Conservation (phyloP, 805 yeast genomes). For the Saturnispora dispora region DNA sequence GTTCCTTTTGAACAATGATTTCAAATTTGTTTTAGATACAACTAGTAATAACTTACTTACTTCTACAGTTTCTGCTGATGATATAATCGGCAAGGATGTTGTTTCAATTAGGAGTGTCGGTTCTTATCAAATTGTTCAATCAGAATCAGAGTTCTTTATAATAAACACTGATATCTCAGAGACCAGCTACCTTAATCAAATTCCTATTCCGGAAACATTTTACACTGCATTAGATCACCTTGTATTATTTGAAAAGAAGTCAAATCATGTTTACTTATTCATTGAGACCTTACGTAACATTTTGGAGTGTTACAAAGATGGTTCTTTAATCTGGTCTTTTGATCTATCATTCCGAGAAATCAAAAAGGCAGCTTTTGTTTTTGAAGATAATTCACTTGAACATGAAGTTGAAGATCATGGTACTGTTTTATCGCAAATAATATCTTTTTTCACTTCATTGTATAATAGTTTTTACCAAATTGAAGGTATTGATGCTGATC, state of each 20-base stretch:
- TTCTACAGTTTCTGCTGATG: slow-evolving; percentile 6
- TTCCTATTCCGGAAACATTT: slow-evolving; percentile 14
- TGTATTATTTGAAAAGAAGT: slow-evolving; percentile 7
- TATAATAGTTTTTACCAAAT: slow-evolving; percentile 3
- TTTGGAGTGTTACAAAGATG: slow-evolving; percentile 17
- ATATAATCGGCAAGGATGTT: not conserved
- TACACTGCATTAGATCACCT: slow-evolving; percentile 14
- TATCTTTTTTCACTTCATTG: not conserved
- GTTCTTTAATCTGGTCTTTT: slow-evolving; percentile 30
- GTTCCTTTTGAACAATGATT: slow-evolving; percentile 4
- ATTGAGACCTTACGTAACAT: slow-evolving; percentile 12
- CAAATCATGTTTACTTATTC: slow-evolving; percentile 10
- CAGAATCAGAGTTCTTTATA: slow-evolving; percentile 11
- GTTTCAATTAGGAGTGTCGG: slow-evolving; percentile 1
- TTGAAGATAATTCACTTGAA: slow-evolving; percentile 14
- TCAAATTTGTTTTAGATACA: not conserved
- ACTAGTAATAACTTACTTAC: not conserved
- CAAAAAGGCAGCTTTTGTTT: slow-evolving; percentile 27
- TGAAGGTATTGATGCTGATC: slow-evolving; percentile 10
- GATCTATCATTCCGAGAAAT: slow-evolving; percentile 36
- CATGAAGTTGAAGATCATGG: not conserved
- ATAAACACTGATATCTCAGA: slow-evolving; percentile 14
- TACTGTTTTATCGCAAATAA: not conserved
- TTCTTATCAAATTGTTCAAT: not conserved
- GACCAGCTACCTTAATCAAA: not conserved